Conservation (phyloP, 345 rosid genomes). For the Trapa bicornis region DNA sequence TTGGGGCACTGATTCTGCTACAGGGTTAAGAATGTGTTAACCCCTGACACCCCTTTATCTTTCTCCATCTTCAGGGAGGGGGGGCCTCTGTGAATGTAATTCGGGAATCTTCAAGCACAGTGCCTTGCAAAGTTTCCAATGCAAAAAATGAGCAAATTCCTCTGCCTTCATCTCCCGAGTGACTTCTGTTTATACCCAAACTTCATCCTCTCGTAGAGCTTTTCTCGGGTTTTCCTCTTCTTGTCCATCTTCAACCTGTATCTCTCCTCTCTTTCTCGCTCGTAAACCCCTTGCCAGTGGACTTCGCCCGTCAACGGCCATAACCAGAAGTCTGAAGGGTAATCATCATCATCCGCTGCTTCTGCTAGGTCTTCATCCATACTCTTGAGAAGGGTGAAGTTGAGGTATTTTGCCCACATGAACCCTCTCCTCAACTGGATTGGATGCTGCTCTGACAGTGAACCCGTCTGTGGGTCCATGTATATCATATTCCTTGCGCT, state of each 20-base stretch:
- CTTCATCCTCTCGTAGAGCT: constrained; percentile 48
- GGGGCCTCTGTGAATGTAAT: not conserved
- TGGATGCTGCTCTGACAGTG: constrained; percentile 65
- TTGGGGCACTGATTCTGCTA: not conserved
- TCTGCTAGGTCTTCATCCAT: constrained; percentile 99
- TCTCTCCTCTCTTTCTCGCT: constrained; percentile 87
- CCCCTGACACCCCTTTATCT: not conserved
- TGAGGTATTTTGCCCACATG: constrained; percentile 75
- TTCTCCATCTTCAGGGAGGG: not conserved
- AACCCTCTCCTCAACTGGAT: constrained; percentile 41
- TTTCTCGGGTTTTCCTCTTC: constrained; percentile 76
- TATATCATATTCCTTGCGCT: constrained; percentile 82
- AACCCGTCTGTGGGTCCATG: constrained; percentile 64
- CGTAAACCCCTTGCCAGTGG: constrained; percentile 95
- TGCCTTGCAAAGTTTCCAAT: not conserved
- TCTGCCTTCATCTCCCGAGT: constrained; percentile 31
- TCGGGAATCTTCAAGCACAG: not conserved
- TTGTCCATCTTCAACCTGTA: constrained; percentile 89
- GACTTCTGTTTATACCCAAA: constrained; percentile 72
- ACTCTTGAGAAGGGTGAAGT: constrained; percentile 57
- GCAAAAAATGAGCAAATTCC: not conserved
- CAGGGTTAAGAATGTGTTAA: not conserved
- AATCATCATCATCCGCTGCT: constrained; percentile 82
- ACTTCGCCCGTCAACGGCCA: constrained; percentile 96
- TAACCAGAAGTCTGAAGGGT: constrained; percentile 64